Evolutionary conservation across 495 filamentous ascomycete species (phyloP), one percentile per base, ranked within the genome.

Genomic region (Penicillium tannophilum): DNA sequence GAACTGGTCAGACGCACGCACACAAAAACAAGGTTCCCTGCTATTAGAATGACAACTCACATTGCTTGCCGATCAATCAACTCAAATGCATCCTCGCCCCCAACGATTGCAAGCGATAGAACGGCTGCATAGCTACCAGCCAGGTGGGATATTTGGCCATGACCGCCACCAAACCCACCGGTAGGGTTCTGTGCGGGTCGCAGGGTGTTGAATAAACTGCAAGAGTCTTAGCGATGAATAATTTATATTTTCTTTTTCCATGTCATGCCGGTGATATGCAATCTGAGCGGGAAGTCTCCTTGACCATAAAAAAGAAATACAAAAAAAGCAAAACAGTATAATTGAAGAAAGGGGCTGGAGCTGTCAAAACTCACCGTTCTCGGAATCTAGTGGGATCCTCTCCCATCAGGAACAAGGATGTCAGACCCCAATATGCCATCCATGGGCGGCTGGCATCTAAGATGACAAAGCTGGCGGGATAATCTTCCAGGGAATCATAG

Each of bases 151-250:
- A 82, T 78, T 69, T 98, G 95, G 43, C 92, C 90, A 72, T 90
- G 87, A n/a, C 94, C 93, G 48, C 94, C 94, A 26, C 94, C 95
- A 72, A 97, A 97, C 7, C 94, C 94, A 8, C 94, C 94, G 16
- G 77, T 81, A 30, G 78, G 66, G 70, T 98, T 94, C 73, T 97
- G 95, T 70, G 92, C 86, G 11, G 90, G 81, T 30, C 79, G 77
- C 20, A 94, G 84, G 1, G 92, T 94, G 43, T 83, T 74, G 17
- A 88, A 79, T 8, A 96, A 76, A 24, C 86, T 87, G 64, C 39
- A 55, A 35, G 33, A 53, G 24, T 50, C 17, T 62, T 50, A 58
- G 20, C 62, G 30, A 31, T 31, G 24, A 50, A 59, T 26, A 7
- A 1, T 10, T 57, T 28, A 48, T 39, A 36, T 20, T 28, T 41